Percentiles rank a stretch among this genome's conserved stretches.
These are phyloP conservation scores for Funneliformis geosporum DNA, from an alignment of 192 early-diverging fungal species.

Conservation along the genomic window DNA sequence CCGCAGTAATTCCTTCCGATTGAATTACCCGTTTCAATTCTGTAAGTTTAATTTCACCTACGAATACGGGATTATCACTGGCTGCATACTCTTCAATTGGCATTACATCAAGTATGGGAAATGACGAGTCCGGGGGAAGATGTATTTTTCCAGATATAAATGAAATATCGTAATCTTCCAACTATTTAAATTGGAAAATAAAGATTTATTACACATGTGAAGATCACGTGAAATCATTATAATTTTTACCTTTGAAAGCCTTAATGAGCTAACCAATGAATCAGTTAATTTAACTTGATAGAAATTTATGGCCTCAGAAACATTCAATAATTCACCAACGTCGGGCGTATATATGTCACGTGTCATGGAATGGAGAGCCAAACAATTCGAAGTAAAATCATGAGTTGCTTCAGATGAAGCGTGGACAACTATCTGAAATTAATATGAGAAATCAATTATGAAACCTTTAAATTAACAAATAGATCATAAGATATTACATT, in stretches of 20 bases:
- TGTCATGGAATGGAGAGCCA: constrained; percentile 68
- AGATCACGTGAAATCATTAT: constrained; percentile 16
- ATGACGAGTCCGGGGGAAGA: constrained; percentile 59
- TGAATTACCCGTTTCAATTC: constrained; percentile 75
- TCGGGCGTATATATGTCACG: constrained; percentile 82
- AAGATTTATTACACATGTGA: not conserved
- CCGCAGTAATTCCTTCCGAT: constrained; percentile 71
- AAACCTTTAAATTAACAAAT: constrained; percentile 7
- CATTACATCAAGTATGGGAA: constrained; percentile 75
- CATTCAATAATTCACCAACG: constrained; percentile 83
- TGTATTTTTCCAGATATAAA: constrained; percentile 78
- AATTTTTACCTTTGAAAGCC: constrained; percentile 66
- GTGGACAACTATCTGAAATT: constrained; percentile 76
- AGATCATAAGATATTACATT: not conserved
- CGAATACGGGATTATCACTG: constrained; percentile 65
- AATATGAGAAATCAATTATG: not conserved
- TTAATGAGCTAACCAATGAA: constrained; percentile 77
- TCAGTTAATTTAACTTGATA: constrained; percentile 89
- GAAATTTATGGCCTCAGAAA: constrained; percentile 85
- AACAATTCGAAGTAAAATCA: constrained; percentile 63
- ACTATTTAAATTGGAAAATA: constrained; percentile 37
- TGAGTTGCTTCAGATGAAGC: constrained; percentile 72
- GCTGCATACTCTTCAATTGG: constrained; percentile 41
- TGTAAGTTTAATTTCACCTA: constrained; percentile 85
- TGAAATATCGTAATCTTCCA: constrained; percentile 77